phyloP scores from a whole-genome alignment of 2,329 filamentous ascomycete species.

The Aschersonia sp. region DNA sequence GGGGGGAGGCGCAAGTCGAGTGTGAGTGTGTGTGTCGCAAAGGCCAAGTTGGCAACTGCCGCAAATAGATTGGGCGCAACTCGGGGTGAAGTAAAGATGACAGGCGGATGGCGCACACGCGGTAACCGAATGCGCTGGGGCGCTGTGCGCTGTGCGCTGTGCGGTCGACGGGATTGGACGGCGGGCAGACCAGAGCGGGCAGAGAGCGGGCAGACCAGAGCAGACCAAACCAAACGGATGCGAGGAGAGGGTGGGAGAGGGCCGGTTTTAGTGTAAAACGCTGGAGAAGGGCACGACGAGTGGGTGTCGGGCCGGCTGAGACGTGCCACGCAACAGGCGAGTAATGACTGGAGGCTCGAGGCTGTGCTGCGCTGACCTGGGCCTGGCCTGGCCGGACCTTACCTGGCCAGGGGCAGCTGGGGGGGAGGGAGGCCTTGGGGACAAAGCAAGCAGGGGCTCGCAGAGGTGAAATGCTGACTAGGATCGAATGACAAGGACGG shows the following conservation, averaged over 20 bases:
- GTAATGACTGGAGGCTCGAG: background rate
- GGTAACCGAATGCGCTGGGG: background rate
- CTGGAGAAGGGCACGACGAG: background rate
- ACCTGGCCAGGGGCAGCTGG: background rate
- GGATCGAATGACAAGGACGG: no score
- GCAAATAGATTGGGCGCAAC: background rate
- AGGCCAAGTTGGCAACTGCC: background rate
- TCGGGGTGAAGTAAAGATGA: background rate
- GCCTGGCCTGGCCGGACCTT: no score
- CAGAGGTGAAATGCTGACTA: background rate
- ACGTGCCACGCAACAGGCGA: background rate
- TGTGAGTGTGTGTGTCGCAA: background rate
- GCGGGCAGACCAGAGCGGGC: no score
- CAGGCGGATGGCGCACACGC: background rate
- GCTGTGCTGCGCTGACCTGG: background rate
- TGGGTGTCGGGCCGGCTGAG: background rate
- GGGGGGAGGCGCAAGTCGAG: no score
- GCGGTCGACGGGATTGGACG: no score
- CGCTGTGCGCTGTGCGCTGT: no score
- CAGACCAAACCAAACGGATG: background rate
- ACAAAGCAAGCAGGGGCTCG: background rate
- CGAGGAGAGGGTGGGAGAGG: background rate
- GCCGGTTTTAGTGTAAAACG: background rate
- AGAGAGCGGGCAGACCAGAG: background rate
- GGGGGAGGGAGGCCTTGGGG: background rate